Evolutionary conservation across 768 basidiomycete genomes (phyloP), one percentile per base, ranked within the genome.

Genomic region (Rhodocollybia butyracea): DNA sequence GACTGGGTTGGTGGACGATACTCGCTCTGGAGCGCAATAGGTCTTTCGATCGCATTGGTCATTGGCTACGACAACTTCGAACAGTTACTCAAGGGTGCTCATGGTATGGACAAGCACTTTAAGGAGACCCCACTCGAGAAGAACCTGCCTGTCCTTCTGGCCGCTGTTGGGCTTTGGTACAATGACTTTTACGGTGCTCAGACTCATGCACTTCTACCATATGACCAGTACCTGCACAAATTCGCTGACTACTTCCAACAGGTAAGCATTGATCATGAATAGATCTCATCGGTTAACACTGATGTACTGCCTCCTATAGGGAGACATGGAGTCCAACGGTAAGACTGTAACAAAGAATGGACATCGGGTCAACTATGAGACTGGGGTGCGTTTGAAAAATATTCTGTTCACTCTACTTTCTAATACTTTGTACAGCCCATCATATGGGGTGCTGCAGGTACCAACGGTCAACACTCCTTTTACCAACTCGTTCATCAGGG

Each of bases 241-340:
- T 99, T 99, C 64, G 96, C 97, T 34, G 97, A 99, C 72, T 98
- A 98, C 79, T 99, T 99, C 91, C 97, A 98, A 72, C 97, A 98
- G 72, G 82, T 78, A 55, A 40, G 62, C 10, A 42, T 57, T 57
- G 22, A 24, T 31, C 17, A 5, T 53, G 4, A 26, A 19, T 17
- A 12, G 38, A 26, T 6, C 24, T 15, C 1, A 39, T 17, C 27
- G 15, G n/a, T 2, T 22, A 12, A 15, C 22, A 13, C 48, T 50
- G 32, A 50, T 15, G 31, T 50, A 17, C 24, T 26, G 22, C n/a
- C 26, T 8, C 22, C 2, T 38, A 5, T 50, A 85, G 81, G 96
- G 95, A 43, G 97, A 99, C 72, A 99, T 99, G 97, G 97, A 99
- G 73, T 97, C 94, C 22, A 98, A 99, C 70, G 97, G 97, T 55